phyloP scores from a whole-genome alignment of 2,329 filamentous ascomycete genomes.

The Kalmusia sp. region DNA sequence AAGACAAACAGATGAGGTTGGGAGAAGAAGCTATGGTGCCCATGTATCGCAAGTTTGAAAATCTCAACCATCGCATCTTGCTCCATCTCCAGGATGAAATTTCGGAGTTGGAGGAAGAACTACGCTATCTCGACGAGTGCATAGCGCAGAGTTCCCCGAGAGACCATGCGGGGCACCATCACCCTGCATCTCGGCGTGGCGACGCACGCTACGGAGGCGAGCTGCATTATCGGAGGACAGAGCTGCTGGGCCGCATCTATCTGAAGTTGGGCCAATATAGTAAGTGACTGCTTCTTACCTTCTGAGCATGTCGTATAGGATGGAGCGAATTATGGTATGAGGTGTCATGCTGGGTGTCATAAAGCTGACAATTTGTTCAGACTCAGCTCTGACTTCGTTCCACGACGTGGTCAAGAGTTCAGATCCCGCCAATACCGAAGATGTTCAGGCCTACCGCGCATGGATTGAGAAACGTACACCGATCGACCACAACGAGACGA shows the following conservation, averaged over 20 bases:
- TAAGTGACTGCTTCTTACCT: conserved; percentile 39
- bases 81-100: conserved; percentile 88
- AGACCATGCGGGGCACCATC: conserved; percentile 32
- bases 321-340: not conserved
- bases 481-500: conserved; percentile 65
- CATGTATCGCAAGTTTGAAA: conserved; percentile 83
- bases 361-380: conserved; percentile 25
- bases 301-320: not conserved
- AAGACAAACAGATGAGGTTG: conserved; percentile 26
- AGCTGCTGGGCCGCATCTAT: conserved; percentile 68
- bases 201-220: conserved; percentile 64
- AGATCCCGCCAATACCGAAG: conserved; percentile 56
- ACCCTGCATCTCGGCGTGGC: conserved; percentile 66
- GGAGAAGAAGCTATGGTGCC: conserved; percentile 52
- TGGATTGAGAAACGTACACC: conserved; percentile 64
- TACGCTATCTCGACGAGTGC: conserved; percentile 71
- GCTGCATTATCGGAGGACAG: conserved; percentile 66
- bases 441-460: conserved; percentile 61
- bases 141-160: conserved; percentile 52
- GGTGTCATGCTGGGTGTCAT: not conserved
- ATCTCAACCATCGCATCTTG: conserved; percentile 81
- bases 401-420: conserved; percentile 60
- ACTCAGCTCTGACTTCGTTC: conserved; percentile 66
- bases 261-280: conserved; percentile 73
- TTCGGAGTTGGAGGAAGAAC: conserved; percentile 77